Percentiles rank a stretch among this genome's conserved stretches.
Evolutionary conservation across 768 basidiomycete genomes (phyloP).

Genomic region (Boletellus sp.): DNA sequence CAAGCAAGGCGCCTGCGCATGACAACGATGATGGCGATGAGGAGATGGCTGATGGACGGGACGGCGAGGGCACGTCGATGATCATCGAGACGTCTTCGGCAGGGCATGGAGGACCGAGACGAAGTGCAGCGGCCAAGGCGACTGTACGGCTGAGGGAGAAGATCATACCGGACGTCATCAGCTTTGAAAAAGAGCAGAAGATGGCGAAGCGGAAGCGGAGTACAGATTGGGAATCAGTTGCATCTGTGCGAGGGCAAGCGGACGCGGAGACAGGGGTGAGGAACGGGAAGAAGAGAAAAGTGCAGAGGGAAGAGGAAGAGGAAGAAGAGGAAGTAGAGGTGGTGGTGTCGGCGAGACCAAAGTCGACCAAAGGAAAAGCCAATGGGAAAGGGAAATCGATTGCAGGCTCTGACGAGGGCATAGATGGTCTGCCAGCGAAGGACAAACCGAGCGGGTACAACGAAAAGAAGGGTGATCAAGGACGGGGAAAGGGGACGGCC

Average conservation of each 20-base stretch:
- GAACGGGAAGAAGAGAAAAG: slow-evolving; percentile 17
- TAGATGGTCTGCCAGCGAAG: neutral
- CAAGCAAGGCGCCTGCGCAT: neutral
- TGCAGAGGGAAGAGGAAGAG: slow-evolving; percentile 15
- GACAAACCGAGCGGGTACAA: neutral
- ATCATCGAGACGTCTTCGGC: slow-evolving; percentile 11
- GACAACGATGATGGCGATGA: neutral
- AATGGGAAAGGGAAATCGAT: neutral
- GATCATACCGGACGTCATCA: slow-evolving; percentile 76
- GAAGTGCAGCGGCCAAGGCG: slow-evolving; percentile 54
- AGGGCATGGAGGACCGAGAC: slow-evolving; percentile 32
- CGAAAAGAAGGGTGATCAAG: slow-evolving; percentile 13
- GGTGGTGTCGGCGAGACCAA: slow-evolving; percentile 15
- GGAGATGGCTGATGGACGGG: neutral
- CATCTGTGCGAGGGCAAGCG: slow-evolving; percentile 1
- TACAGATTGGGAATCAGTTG: slow-evolving; percentile 29
- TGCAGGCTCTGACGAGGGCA: slow-evolving; percentile 6
- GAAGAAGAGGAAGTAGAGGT: slow-evolving; percentile 25
- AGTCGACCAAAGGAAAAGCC: slow-evolving; percentile 3
- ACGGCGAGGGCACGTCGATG: slow-evolving; percentile 7
- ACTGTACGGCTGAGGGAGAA: slow-evolving; percentile 41
- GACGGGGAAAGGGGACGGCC: neutral
- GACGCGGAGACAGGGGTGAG: slow-evolving; percentile 17
- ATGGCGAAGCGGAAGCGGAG: slow-evolving; percentile 31
- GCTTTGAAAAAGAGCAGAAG: slow-evolving; percentile 66